Conservation (phyloP, 805 yeast species). For the Candida xyloterini region DNA sequence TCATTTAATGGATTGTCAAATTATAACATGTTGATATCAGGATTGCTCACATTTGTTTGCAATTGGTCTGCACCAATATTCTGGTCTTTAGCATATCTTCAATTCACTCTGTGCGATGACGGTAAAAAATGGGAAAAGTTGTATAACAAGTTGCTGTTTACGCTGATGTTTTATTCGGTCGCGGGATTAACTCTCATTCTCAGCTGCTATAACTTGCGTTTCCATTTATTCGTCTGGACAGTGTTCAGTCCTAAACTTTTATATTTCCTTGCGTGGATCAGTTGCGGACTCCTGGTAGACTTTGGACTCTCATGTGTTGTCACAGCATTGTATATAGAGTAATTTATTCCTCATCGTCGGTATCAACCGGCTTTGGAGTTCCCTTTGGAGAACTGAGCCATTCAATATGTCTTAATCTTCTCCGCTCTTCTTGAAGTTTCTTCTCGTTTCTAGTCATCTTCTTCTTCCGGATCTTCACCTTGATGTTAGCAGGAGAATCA, state of each 20-base stretch:
- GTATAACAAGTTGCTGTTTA: conserved; percentile 36
- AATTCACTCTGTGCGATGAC: conserved; percentile 9
- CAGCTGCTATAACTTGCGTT: conserved; percentile 72
- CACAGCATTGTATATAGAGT: conserved; percentile 17
- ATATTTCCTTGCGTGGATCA: conserved; percentile 74
- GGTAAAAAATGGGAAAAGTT: conserved; percentile 34
- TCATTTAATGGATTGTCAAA: conserved; percentile 84
- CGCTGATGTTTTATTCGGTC: conserved; percentile 54
- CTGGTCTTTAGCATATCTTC: conserved; percentile 57
- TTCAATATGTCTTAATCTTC: conserved; percentile 89
- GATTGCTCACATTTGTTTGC: conserved; percentile 72
- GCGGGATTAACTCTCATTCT: conserved; percentile 56
- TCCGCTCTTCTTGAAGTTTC: conserved; percentile 87
- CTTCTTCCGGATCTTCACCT: conserved; percentile 90
- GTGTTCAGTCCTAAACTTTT: conserved; percentile 92
- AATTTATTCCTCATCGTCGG: conserved; percentile 80
- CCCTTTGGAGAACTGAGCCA: conserved; percentile 98
- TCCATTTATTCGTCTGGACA: conserved; percentile 94
- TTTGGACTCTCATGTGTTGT: conserved; percentile 26
- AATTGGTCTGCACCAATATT: conserved; percentile 84
- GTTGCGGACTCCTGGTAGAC: conserved; percentile 44
- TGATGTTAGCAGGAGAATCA: conserved; percentile 94
- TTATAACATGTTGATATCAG: conserved; percentile 70
- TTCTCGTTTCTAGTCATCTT: conserved; percentile 96
- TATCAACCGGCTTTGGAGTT: conserved; percentile 89